phyloP scores from a whole-genome alignment of 2,329 filamentous ascomycete genomes.

The Alternaria alternata region DNA sequence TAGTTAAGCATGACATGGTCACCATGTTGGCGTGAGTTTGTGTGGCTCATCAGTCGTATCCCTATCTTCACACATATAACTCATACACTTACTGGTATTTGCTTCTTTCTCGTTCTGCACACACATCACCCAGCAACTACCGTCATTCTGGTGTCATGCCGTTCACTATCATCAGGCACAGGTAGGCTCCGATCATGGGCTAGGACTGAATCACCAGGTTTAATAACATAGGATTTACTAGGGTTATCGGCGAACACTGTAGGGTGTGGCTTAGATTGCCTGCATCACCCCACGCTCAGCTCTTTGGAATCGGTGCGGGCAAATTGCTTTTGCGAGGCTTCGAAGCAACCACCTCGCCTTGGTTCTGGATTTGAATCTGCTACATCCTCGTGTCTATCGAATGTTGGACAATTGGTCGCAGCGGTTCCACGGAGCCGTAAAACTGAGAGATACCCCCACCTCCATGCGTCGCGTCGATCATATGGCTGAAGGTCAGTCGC shows the following conservation, averaged over 20 bases:
- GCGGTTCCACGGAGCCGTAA: background rate
- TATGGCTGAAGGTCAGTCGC: slow-evolving; percentile 13
- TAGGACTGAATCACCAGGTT: background rate
- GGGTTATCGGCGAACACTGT: background rate
- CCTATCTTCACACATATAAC: slow-evolving; percentile 8
- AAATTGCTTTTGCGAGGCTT: slow-evolving; percentile 5
- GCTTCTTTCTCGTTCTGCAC: slow-evolving; percentile 19
- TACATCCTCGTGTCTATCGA: slow-evolving; percentile 12
- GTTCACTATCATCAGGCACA: background rate
- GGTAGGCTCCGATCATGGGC: slow-evolving; percentile 8
- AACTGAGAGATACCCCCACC: slow-evolving; percentile 5
- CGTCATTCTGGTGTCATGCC: background rate
- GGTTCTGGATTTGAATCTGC: background rate
- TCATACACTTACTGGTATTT: slow-evolving; percentile 14
- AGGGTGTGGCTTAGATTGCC: background rate
- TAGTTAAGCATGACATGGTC: slow-evolving; percentile 3
- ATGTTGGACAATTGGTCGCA: slow-evolving; percentile 20
- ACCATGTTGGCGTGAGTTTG: slow-evolving; percentile 7
- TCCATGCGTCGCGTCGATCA: slow-evolving; percentile 17
- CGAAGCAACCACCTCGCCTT: background rate
- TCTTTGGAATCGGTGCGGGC: background rate
- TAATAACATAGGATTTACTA: slow-evolving; percentile 1
- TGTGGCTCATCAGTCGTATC: slow-evolving; percentile 17
- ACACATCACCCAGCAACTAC: background rate
- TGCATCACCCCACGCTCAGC: slow-evolving; percentile 5